Percentiles rank a stretch among this genome's conserved stretches.
These are phyloP conservation scores for Aspergillus pseudoterreus DNA, from an alignment of 2,329 filamentous ascomycete species.

Conservation along the genomic window DNA sequence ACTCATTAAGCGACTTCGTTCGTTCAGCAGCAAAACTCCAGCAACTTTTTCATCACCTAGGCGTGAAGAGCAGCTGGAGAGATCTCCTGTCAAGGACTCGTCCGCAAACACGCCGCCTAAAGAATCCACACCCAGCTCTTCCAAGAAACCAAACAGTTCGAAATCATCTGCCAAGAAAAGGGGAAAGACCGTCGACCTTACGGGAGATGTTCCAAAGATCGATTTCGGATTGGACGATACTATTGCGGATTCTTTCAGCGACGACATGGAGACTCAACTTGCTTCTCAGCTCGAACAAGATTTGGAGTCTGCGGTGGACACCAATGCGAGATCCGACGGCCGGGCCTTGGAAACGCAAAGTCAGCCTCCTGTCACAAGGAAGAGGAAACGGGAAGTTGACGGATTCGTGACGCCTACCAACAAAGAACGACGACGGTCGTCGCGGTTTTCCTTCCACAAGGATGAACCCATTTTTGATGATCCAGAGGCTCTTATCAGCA, in stretches of 20 bases:
- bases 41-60: constrained; percentile 3
- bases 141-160: neutral
- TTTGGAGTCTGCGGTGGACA: constrained; percentile 36
- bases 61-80: neutral
- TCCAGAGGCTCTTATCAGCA: constrained; percentile 4
- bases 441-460: constrained; percentile 20
- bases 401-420: constrained; percentile 10
- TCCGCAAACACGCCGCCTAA: neutral
- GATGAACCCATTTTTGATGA: constrained; percentile 5
- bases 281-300: constrained; percentile 46
- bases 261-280: constrained; percentile 42
- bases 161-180: neutral
- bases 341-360: constrained; percentile 3
- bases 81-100: constrained; percentile 3
- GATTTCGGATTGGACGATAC: constrained; percentile 14
- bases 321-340: constrained; percentile 11
- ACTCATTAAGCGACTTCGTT: constrained; percentile 22
- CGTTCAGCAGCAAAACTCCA: constrained; percentile 17
- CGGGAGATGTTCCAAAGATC: neutral
- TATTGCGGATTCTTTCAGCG: constrained; percentile 32
- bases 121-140: neutral
- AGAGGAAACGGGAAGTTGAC: constrained; percentile 32
- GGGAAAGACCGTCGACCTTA: neutral
- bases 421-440: constrained; percentile 29
- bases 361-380: constrained; percentile 22